Base-by-base conservation (phyloP, 192 early-diverging fungal species). In the Coemansia reversa region DNA sequence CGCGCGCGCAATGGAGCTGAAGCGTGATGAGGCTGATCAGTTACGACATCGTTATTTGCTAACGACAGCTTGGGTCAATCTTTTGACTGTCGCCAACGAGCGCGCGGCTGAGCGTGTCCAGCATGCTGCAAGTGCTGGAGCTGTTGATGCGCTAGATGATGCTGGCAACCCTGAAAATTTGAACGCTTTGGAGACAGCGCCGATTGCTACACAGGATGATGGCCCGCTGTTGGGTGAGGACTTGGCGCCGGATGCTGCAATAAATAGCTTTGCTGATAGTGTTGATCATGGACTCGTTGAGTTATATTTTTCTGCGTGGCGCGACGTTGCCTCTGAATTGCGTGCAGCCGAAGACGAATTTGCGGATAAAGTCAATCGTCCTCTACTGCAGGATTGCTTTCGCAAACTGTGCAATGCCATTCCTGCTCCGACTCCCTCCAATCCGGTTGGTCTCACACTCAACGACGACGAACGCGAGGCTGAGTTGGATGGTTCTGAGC, bases 261-360 rank as follows among this genome's bases (percentile, higher is more conserved):
- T 57, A 7, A 59, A 60, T 0, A 50, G 7, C 22, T 48, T 62
- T 23, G 28, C 48, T 12, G 51, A 52, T 1, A 35, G 56, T 7
- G 35, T 47, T 20, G 51, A 58, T 4, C 42, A 48, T 16, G 22
- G 60, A 16, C 29, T 55, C 25, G 49, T 71, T 32, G 5, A 7
- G 16, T 0, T 33, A 25, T 64, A 32, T 51, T 78, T 78, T 57
- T 23, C 16, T 33, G 53, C 47, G 0, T 78, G 75, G 75, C 75
- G 52, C 16, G 30, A 63, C 23, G 47, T 69, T 14, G 59, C 55
- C 22, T 7, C 19, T 16, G 59, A 60, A 2, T 50, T 65, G n/a
- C 69, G 51, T 2, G 55, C 28, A 2, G 12, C 58, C 9, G 54
- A 65, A 48, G 52, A 45, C 4, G 30, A 8, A 5, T 30, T 70